Evolutionary conservation across 2,329 filamentous ascomycete species (phyloP).

Genomic region (Sporothrix protearum): DNA sequence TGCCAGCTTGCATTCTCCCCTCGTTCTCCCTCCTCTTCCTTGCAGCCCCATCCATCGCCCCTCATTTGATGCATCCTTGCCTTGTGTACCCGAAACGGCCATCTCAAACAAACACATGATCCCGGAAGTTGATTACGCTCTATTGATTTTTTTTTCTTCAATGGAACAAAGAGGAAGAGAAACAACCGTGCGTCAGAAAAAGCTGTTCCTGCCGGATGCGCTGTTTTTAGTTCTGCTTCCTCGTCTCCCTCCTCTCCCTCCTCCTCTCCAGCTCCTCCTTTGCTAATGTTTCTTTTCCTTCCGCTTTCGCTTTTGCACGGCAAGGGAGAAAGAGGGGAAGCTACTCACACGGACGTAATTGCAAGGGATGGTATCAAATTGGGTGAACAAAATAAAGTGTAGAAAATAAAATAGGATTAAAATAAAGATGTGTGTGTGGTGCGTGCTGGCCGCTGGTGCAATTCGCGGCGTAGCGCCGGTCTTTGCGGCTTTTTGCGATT

Average conservation of each 20-base stretch:
- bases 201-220: background rate
- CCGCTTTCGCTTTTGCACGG: background rate
- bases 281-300: background rate
- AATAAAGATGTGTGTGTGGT: background rate
- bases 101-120: slow-evolving; percentile 7
- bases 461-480: background rate
- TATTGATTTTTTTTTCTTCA: background rate
- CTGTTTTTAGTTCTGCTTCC: background rate
- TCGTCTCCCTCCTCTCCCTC: background rate
- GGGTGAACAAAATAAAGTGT: background rate
- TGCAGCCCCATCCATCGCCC: background rate
- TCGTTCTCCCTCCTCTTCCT: background rate
- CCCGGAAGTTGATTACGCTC: background rate
- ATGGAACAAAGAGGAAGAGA: background rate
- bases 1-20: background rate
- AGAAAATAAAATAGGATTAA: background rate
- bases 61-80: background rate
- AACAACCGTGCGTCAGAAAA: background rate
- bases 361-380: slow-evolving; percentile 1
- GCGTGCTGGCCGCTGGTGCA: background rate
- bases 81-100: slow-evolving; percentile 12
- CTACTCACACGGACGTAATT: background rate
- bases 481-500: background rate
- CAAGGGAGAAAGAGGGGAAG: background rate
- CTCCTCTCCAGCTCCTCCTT: background rate